These are phyloP conservation scores for Corymbia citriodora DNA, from an alignment of 441 rosid genomes.

Conservation along the genomic window DNA sequence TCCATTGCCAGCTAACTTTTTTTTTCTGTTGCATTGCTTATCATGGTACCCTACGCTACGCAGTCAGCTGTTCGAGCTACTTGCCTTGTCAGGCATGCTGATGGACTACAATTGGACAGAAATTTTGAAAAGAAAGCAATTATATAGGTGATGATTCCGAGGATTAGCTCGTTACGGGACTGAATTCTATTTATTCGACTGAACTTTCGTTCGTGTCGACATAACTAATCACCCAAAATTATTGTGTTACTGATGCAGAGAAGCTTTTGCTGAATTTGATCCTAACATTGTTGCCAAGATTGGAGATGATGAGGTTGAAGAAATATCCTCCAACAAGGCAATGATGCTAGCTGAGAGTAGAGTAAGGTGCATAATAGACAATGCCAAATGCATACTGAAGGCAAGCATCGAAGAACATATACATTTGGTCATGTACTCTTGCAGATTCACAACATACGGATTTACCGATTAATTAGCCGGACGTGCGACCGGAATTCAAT, in stretches of 20 bases:
- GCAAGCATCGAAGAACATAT: conserved; percentile 28
- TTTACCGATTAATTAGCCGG: background rate
- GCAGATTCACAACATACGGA: background rate
- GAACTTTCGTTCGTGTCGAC: background rate
- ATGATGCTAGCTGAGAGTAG: conserved; percentile 69
- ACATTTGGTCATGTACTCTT: no score
- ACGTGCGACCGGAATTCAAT: background rate
- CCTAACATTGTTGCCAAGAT: conserved; percentile 64
- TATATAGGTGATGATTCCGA: conserved; percentile 40
- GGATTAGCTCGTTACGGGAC: background rate
- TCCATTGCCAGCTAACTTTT: conserved; percentile 36
- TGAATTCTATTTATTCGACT: background rate
- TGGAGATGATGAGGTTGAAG: conserved; percentile 75
- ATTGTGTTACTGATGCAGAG: conserved; percentile 29
- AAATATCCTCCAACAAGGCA: conserved; percentile 66
- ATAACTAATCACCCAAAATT: background rate
- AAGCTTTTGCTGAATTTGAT: conserved; percentile 75
- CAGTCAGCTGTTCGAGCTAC: conserved; percentile 88
- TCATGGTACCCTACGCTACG: background rate
- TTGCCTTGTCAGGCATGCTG: conserved; percentile 85
- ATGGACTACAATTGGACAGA: conserved; percentile 99
- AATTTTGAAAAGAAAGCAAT: conserved; percentile 65
- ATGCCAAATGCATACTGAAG: conserved; percentile 82
- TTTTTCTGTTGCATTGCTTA: background rate
- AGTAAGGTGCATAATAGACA: conserved; percentile 79